phyloP scores from a whole-genome alignment of 2,329 filamentous ascomycete genomes.

The Alternaria conjuncta region DNA sequence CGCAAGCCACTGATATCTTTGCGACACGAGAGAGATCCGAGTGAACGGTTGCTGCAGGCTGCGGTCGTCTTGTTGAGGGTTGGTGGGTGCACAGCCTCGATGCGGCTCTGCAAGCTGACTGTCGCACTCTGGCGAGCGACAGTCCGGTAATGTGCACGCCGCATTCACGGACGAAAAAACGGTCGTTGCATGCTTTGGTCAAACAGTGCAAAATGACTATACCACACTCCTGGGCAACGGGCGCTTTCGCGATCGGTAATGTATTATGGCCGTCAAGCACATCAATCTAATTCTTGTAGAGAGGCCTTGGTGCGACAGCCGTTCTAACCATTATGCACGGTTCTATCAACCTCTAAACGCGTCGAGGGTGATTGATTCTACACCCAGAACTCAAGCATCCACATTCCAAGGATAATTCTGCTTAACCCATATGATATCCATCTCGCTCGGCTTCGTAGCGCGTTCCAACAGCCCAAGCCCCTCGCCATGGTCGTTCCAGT shows the following conservation, averaged over 20 bases:
- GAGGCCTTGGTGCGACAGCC: not conserved
- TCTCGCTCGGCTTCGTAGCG: not conserved
- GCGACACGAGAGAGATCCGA: not conserved
- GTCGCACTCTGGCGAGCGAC: not conserved
- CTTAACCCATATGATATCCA: not conserved
- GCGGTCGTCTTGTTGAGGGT: not conserved
- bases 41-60: not conserved
- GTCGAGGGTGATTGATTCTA: fast-evolving
- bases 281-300: too few species aligned
- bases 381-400: not conserved
- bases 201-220: too few species aligned
- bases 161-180: not conserved
- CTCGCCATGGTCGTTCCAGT: not conserved
- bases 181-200: too few species aligned
- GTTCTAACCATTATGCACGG: not conserved
- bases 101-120: not conserved
- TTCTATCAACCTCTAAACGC: not conserved
- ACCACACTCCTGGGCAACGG: too few species aligned
- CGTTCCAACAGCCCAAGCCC: not conserved
- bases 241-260: not conserved
- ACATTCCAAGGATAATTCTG: not conserved
- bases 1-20: too few species aligned
- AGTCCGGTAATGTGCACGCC: not conserved
- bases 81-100: not conserved
- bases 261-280: too few species aligned